phyloP scores from a whole-genome alignment of 2,329 filamentous ascomycete species.

The Venturia effusa region DNA sequence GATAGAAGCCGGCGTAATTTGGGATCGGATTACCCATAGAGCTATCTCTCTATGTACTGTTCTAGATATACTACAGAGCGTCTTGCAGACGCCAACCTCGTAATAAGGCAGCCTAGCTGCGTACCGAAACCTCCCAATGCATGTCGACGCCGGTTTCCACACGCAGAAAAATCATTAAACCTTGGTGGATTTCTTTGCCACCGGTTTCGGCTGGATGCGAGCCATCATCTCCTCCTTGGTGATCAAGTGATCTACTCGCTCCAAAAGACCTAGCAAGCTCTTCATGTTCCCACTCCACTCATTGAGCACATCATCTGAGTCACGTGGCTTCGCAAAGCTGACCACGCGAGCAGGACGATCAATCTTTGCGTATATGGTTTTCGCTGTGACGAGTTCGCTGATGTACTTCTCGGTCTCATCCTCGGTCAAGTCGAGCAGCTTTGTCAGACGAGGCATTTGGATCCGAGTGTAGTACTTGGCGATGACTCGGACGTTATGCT shows the following conservation, averaged over 20 bases:
- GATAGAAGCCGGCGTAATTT: neutral
- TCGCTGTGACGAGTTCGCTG: slow-evolving; percentile 88
- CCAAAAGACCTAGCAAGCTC: slow-evolving; percentile 71
- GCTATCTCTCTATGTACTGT: slow-evolving; percentile 3
- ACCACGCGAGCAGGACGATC: slow-evolving; percentile 87
- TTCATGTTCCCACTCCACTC: slow-evolving; percentile 99
- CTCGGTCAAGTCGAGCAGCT: slow-evolving; percentile 82
- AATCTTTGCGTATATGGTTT: slow-evolving; percentile 97
- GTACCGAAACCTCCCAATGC: neutral
- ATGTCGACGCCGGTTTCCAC: neutral
- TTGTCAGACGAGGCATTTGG: slow-evolving; percentile 78
- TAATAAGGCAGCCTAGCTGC: neutral
- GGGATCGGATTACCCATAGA: slow-evolving; percentile 2
- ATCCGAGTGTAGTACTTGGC: slow-evolving; percentile 99
- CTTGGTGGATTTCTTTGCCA: neutral
- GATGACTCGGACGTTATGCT: slow-evolving; percentile 95
- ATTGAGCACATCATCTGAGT: slow-evolving; percentile 92
- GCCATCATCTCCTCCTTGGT: slow-evolving; percentile 99
- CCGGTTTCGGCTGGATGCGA: slow-evolving; percentile 59
- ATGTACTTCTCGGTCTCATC: slow-evolving; percentile 99
- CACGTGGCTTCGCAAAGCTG: slow-evolving; percentile 86
- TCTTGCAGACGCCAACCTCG: neutral
- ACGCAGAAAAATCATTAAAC: neutral
- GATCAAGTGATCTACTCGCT: slow-evolving; percentile 93
- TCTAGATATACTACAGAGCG: slow-evolving; percentile 5